These are phyloP conservation scores for Pseudonitzschia multiseries DNA, from an alignment of 108 stramenopile species.

Conservation along the genomic window DNA sequence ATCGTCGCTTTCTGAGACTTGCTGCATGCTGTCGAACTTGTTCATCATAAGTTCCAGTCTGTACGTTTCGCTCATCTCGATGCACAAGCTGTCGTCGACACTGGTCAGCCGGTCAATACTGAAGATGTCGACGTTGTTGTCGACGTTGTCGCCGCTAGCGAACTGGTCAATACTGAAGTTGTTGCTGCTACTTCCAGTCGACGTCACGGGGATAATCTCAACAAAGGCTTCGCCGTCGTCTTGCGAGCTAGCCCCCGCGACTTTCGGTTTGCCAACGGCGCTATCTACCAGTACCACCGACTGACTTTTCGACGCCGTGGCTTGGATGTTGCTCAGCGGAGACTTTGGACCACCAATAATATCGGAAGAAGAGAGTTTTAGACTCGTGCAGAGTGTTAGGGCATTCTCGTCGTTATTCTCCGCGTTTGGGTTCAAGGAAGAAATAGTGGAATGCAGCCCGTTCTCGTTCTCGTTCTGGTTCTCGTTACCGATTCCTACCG, in stretches of 20 bases:
- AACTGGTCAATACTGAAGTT: not conserved
- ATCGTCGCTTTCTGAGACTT: not conserved
- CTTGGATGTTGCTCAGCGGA: not conserved
- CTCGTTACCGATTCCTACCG: too few species aligned
- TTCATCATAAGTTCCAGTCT: not conserved
- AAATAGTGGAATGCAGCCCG: not conserved
- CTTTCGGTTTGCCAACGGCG: too few species aligned
- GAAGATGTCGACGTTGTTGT: too few species aligned
- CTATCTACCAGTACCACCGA: too few species aligned
- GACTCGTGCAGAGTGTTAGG: not conserved
- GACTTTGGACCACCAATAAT: not conserved
- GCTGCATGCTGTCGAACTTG: not conserved
- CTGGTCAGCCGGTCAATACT: not conserved
- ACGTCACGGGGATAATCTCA: not conserved
- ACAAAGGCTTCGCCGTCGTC: not conserved
- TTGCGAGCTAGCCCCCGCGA: too few species aligned
- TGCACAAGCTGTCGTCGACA: not conserved
- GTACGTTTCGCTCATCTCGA: not conserved
- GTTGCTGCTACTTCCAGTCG: not conserved
- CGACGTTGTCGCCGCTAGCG: too few species aligned
- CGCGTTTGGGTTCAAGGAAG: not conserved
- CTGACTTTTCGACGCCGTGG: too few species aligned
- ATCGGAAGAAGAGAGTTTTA: not conserved
- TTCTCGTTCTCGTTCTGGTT: too few species aligned
- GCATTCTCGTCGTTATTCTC: not conserved